phyloP scores from a whole-genome alignment of 805 yeast species.

The Torulaspora maleeae region DNA sequence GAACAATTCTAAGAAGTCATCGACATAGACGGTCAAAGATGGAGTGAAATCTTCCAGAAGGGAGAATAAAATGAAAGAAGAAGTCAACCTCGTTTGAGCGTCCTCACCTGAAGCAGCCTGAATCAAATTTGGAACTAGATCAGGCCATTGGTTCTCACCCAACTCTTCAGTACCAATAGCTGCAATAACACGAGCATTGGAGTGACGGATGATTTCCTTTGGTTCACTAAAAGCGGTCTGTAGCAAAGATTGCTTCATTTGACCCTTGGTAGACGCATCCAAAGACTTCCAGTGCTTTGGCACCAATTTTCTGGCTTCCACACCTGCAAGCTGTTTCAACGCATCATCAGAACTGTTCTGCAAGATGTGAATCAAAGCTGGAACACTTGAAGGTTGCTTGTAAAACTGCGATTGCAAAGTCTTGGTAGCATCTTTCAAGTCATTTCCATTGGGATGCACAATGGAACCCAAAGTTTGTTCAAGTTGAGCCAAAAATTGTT shows the following conservation, averaged over 20 bases:
- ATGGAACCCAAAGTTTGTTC: slow-evolving; percentile 77
- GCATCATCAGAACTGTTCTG: slow-evolving; percentile 66
- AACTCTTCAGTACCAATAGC: slow-evolving; percentile 78
- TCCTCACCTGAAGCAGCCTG: slow-evolving; percentile 55
- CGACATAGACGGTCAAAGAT: slow-evolving; percentile 52
- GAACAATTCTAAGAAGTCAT: slow-evolving; percentile 68
- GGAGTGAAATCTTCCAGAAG: slow-evolving; percentile 67
- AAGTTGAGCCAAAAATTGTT: slow-evolving; percentile 60
- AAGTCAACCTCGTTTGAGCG: slow-evolving; percentile 67
- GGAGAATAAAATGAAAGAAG: slow-evolving; percentile 72
- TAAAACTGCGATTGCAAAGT: slow-evolving; percentile 71
- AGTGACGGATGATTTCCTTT: slow-evolving; percentile 70
- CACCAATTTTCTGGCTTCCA: slow-evolving; percentile 86
- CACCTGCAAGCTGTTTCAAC: slow-evolving; percentile 88
- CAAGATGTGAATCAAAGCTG: slow-evolving; percentile 76
- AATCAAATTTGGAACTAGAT: slow-evolving; percentile 66
- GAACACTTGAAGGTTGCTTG: slow-evolving; percentile 63
- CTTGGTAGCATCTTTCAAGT: slow-evolving; percentile 77
- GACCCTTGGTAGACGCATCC: slow-evolving; percentile 46
- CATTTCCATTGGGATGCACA: slow-evolving; percentile 73
- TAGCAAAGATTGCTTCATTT: slow-evolving; percentile 65
- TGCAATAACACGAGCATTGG: slow-evolving; percentile 83
- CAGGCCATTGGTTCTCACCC: slow-evolving; percentile 66
- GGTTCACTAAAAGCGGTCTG: slow-evolving; percentile 63
- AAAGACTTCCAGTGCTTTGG: slow-evolving; percentile 57